Conservation (phyloP, 176 grass and related monocot species). For the Secale cereale region DNA sequence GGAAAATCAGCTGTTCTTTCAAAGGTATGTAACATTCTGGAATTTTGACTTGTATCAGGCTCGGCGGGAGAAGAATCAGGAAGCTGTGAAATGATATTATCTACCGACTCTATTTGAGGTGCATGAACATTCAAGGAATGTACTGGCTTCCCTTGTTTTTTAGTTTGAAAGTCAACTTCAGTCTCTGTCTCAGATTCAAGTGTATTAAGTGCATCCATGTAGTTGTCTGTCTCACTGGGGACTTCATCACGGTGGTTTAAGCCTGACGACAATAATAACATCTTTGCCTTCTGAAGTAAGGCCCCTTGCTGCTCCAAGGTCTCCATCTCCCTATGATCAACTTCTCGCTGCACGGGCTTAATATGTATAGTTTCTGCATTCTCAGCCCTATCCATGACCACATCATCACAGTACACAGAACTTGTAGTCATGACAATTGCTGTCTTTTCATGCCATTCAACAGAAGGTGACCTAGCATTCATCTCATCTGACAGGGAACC, state of each 20-base stretch:
- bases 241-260: slow-evolving; percentile 55
- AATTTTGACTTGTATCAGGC: slow-evolving; percentile 13
- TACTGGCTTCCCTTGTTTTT: slow-evolving; percentile 38
- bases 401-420: slow-evolving; percentile 63
- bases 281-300: slow-evolving; percentile 49
- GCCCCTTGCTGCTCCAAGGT: slow-evolving; percentile 43
- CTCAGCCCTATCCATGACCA: slow-evolving; percentile 60
- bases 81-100: slow-evolving; percentile 35
- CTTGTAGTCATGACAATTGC: slow-evolving; percentile 62
- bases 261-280: slow-evolving; percentile 36
- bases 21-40: slow-evolving; percentile 8
- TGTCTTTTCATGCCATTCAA: slow-evolving; percentile 83
- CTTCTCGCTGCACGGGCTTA: slow-evolving; percentile 30
- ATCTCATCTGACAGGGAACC: slow-evolving; percentile 28
- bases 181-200: slow-evolving; percentile 92
- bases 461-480: slow-evolving; percentile 42
- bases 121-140: slow-evolving; percentile 27
- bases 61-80: slow-evolving; percentile 31
- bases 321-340: slow-evolving; percentile 21
- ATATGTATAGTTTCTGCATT: slow-evolving; percentile 28
- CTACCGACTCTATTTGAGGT: slow-evolving; percentile 17
- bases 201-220: slow-evolving; percentile 88
- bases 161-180: slow-evolving; percentile 61
- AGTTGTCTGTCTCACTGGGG: slow-evolving; percentile 79
- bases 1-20: slow-evolving; percentile 19